Evolutionary conservation across 2,329 filamentous ascomycete genomes (phyloP).

Genomic region (Nothophaeocryptopus gaeumannii): DNA sequence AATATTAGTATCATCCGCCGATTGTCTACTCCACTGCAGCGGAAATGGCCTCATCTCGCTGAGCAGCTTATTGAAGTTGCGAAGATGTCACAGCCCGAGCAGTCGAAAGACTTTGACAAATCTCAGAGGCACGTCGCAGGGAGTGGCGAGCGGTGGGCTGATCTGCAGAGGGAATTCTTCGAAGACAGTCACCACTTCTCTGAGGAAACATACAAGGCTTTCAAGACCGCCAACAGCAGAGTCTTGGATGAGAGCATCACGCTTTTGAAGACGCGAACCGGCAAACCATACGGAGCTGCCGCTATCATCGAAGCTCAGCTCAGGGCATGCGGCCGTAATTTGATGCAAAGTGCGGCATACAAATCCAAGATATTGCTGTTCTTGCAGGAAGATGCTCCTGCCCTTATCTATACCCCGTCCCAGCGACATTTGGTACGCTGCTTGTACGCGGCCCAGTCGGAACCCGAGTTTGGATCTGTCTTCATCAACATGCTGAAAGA

Average conservation of each 20-base stretch:
- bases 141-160: conserved; percentile 63
- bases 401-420: conserved; percentile 67
- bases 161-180: conserved; percentile 48
- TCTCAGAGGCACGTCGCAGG: conserved; percentile 69
- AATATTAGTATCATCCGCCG: conserved; percentile 24
- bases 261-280: conserved; percentile 54
- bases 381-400: conserved; percentile 54
- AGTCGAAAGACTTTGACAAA: conserved; percentile 70
- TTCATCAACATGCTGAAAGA: conserved; percentile 23
- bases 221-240: conserved; percentile 39
- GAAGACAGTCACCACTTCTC: conserved; percentile 26
- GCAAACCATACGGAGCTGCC: conserved; percentile 66
- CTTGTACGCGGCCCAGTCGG: conserved; percentile 50
- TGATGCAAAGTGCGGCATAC: conserved; percentile 44
- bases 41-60: conserved; percentile 63
- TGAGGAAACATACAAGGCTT: conserved; percentile 19
- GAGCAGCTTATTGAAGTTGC: conserved; percentile 63
- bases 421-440: conserved; percentile 63
- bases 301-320: conserved; percentile 56
- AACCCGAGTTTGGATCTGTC: conserved; percentile 35
- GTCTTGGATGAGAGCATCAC: conserved; percentile 51
- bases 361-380: conserved; percentile 44
- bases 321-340: conserved; percentile 41
- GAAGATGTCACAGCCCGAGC: conserved; percentile 73
- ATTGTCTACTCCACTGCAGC: conserved; percentile 42